phyloP scores from a whole-genome alignment of 148 eudicot genomes.

The Rhododendron molle region DNA sequence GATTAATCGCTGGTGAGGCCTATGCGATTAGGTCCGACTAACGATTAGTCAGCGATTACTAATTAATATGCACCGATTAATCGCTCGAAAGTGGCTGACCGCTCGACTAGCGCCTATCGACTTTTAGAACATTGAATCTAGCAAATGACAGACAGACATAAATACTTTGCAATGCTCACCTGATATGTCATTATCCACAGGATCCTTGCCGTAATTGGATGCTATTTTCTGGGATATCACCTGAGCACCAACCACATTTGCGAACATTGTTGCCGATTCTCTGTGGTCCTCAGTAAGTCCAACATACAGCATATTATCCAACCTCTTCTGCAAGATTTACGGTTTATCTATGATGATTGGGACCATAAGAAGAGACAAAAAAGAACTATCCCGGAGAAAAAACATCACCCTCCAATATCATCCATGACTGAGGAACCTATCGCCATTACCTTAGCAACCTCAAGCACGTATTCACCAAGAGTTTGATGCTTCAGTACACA shows the following conservation, averaged over 20 bases:
- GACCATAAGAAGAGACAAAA: slow-evolving; percentile 5
- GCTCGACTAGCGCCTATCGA: too few relatives aligned
- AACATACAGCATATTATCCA: slow-evolving; percentile 89
- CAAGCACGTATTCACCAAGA: slow-evolving; percentile 79
- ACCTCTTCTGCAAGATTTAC: slow-evolving; percentile 70
- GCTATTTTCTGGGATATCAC: slow-evolving; percentile 66
- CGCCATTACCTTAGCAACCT: slow-evolving; percentile 78
- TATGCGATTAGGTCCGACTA: too few relatives aligned
- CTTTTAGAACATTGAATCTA: not conserved
- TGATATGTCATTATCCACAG: slow-evolving; percentile 26
- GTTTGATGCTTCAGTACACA: slow-evolving; percentile 64
- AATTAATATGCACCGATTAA: too few relatives aligned
- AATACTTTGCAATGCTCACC: slow-evolving; percentile 37
- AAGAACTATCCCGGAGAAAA: not conserved
- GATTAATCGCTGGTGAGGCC: too few relatives aligned
- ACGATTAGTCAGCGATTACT: too few relatives aligned
- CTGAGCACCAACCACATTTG: slow-evolving; percentile 84
- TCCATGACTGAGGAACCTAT: not conserved
- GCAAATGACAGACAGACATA: not conserved
- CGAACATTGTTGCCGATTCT: slow-evolving; percentile 83
- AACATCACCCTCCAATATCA: not conserved
- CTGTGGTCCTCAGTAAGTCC: slow-evolving; percentile 92
- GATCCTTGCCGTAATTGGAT: slow-evolving; percentile 34
- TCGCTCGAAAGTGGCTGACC: too few relatives aligned
- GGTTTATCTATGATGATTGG: slow-evolving; percentile 18